Base-by-base conservation (phyloP, 805 yeast species). In the Debaryomyces prosopidis region DNA sequence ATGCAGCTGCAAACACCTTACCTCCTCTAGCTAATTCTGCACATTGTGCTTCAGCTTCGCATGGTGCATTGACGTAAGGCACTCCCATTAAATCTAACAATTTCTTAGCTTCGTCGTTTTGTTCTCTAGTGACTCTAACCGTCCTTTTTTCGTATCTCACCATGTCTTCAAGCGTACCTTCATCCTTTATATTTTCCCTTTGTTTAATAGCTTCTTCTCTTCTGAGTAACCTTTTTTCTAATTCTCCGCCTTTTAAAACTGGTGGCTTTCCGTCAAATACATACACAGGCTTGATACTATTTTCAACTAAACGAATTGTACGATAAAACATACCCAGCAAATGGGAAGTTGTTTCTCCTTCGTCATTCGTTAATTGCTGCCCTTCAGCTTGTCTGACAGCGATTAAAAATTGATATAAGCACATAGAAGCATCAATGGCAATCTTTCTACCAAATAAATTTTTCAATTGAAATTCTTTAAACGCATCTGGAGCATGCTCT, bases 201-300 rank as follows among this genome's bases (percentile, higher is more conserved):
- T 81, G 82, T 51, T 83, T 84, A 32, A 79, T 82, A 0, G 98
- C 97, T 49, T 86, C 94, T 55, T 87, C 92, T 52, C 96, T 77
- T 53, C 88, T 77, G 23, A 81, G 82, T 42, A 83, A 71, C 61
- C 99, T 81, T 63, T 94, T 94, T 46, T 85, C 90, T 56, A 94
- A 76, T 67, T 92, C 98, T 20, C 96, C 96, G 34, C 95, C 87
- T 69, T 94, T 94, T 67, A 94, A 65, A 3, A 84, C 88, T 1
- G 99, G 99, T 5, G 99, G 99, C 58, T 88, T 90, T 18, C 99
- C 99, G 64, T 94, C 99, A 68, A 94, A 94, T 6, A 94, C 98
- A 61, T 89, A 94, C 36, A 91, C 85, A 1, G 99, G 99, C 63
- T 94, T 94, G 57, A 94, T 81, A n/a, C 97, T 97, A 58, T 87